Conservation (phyloP, 1,139 yeast genomes). For the Kluyveromyces sp. region DNA sequence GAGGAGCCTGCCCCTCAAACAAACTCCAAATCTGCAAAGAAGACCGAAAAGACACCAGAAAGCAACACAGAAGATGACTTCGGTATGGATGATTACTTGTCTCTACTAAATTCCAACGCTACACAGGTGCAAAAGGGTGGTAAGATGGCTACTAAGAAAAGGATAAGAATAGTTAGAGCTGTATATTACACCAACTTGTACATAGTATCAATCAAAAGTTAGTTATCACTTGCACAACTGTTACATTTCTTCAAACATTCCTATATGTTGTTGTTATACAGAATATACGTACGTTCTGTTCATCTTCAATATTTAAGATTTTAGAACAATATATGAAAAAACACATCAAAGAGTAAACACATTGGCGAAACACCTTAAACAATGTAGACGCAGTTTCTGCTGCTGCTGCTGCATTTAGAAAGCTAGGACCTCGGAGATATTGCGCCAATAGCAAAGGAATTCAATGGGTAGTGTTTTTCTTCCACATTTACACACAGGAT, state of each 20-base stretch:
- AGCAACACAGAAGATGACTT: constrained; percentile 22
- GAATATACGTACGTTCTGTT: no score
- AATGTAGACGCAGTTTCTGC: no score
- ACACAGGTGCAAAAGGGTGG: constrained; percentile 56
- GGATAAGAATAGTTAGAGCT: constrained; percentile 30
- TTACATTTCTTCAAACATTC: no score
- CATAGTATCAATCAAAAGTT: not conserved
- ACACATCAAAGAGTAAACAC: not conserved
- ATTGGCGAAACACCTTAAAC: not conserved
- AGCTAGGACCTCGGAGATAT: not conserved
- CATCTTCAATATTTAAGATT: not conserved
- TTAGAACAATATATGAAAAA: not conserved
- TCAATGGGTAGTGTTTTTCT: constrained; percentile 78
- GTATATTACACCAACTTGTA: not conserved
- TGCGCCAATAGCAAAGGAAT: not conserved
- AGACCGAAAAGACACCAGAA: constrained; percentile 11
- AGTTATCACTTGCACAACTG: no score
- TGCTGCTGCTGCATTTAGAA: no score
- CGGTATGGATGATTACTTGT: constrained; percentile 48
- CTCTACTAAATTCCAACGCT: constrained; percentile 55
- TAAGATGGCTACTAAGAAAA: constrained; percentile 48
- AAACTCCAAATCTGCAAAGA: constrained; percentile 9
- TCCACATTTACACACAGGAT: constrained; percentile 84
- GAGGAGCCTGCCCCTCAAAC: constrained; percentile 20
- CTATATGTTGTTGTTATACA: no score